Conservation (phyloP, 2,329 filamentous ascomycete species). For the Basipetospora sp. region DNA sequence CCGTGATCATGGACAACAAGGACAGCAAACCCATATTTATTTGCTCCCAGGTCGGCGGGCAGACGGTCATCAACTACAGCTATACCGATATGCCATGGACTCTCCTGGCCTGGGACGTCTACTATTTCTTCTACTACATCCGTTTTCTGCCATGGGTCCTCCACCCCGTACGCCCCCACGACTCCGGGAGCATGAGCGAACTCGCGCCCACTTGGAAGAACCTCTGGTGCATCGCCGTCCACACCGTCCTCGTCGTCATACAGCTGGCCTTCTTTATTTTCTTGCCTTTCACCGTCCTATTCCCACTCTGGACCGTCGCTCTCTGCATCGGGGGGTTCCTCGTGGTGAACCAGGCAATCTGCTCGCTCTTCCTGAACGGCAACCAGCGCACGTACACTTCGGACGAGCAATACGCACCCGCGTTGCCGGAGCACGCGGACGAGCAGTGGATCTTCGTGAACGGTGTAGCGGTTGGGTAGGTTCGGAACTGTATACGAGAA, state of each 20-base stretch:
- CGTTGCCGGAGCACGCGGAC: slow-evolving; percentile 34
- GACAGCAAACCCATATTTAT: slow-evolving; percentile 38
- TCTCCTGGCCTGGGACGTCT: slow-evolving; percentile 37
- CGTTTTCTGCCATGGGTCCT: slow-evolving; percentile 47
- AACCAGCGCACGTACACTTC: slow-evolving; percentile 32
- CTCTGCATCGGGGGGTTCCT: slow-evolving; percentile 29
- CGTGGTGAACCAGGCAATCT: slow-evolving; percentile 35
- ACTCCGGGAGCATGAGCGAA: slow-evolving; percentile 46
- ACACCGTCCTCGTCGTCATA: slow-evolving; percentile 41
- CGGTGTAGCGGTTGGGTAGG: slow-evolving; percentile 50
- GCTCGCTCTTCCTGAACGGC: slow-evolving; percentile 37
- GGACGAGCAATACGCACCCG: slow-evolving; percentile 35
- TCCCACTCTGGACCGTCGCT: slow-evolving; percentile 34
- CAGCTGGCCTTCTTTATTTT: slow-evolving; percentile 47
- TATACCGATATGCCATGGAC: slow-evolving; percentile 43
- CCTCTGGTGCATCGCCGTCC: slow-evolving; percentile 39
- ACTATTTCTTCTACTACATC: slow-evolving; percentile 37
- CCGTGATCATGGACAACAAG: slow-evolving; percentile 14
- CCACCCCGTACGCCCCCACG: slow-evolving; percentile 38
- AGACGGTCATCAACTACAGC: slow-evolving; percentile 43
- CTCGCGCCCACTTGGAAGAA: slow-evolving; percentile 45
- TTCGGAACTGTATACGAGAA: too few relatives aligned
- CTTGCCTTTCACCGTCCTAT: slow-evolving; percentile 34
- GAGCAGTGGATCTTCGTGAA: slow-evolving; percentile 75
- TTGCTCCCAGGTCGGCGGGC: slow-evolving; percentile 42